Conservation (phyloP, 768 basidiomycete species). For the Neoboletus subvelutipes region DNA sequence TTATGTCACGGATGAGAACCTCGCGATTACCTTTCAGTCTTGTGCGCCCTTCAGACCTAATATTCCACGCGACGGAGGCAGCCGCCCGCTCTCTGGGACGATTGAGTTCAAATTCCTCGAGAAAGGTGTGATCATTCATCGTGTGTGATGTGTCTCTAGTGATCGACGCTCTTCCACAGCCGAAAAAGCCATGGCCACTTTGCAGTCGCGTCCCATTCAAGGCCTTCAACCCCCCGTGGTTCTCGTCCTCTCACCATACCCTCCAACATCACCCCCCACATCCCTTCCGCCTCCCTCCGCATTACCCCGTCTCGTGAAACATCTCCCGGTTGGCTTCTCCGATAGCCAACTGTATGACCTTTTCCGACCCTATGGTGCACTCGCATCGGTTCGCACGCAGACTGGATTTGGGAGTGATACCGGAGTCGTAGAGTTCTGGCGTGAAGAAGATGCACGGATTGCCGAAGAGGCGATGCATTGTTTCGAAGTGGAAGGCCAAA, state of each 20-base stretch:
- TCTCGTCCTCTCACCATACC: conserved; percentile 79
- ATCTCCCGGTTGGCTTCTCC: conserved; percentile 66
- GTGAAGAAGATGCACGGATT: conserved; percentile 76
- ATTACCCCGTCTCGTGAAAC: conserved; percentile 78
- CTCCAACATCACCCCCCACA: conserved; percentile 73
- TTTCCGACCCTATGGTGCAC: conserved; percentile 80
- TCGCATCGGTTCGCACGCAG: conserved; percentile 73
- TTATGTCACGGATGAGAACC: conserved; percentile 71
- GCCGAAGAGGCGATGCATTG: conserved; percentile 85
- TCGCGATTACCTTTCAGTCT: conserved; percentile 68
- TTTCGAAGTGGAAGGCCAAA: conserved; percentile 78
- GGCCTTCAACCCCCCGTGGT: conserved; percentile 55
- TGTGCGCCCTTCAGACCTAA: conserved; percentile 83
- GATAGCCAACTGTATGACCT: conserved; percentile 81
- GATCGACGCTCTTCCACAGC: conserved; percentile 43
- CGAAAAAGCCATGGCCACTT: conserved; percentile 83
- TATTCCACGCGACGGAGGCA: conserved; percentile 59
- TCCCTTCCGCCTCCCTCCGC: conserved; percentile 76
- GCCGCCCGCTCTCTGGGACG: conserved; percentile 59
- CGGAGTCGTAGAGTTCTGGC: conserved; percentile 83
- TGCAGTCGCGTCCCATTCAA: conserved; percentile 74
- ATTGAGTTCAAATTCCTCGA: conserved; percentile 84
- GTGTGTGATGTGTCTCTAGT: conserved; percentile 5
- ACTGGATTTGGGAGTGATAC: conserved; percentile 77
- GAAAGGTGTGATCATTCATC: conserved; percentile 55